These are phyloP conservation scores for Acer yangbiense DNA, from an alignment of 345 rosid species.

Conservation along the genomic window DNA sequence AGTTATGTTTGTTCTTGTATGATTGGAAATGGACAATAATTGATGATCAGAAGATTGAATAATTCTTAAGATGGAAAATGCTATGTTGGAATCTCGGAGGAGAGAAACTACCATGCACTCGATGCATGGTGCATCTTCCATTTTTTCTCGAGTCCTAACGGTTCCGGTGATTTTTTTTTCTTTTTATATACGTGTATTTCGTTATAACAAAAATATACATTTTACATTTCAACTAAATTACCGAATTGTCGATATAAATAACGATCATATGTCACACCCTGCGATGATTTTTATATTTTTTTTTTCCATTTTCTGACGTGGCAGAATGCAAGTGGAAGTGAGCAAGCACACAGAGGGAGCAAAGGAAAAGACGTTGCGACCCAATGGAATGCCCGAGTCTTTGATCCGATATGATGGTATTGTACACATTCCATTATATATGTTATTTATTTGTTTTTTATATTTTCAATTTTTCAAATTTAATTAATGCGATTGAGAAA, in stretches of 20 bases:
- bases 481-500: no score
- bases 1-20: background rate
- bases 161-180: no score
- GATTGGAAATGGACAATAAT: slow-evolving; percentile 14
- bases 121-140: no score
- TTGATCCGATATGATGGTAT: slow-evolving; percentile 92
- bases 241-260: no score
- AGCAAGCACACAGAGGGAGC: slow-evolving; percentile 92
- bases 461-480: background rate
- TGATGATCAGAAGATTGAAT: background rate
- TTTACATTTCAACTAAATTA: no score
- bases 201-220: no score
- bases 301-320: slow-evolving; percentile 7
- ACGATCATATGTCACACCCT: no score
- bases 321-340: slow-evolving; percentile 99
- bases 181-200: no score
- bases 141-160: no score
- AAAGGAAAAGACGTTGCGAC: slow-evolving; percentile 78
- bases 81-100: background rate
- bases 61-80: background rate
- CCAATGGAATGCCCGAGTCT: slow-evolving; percentile 96
- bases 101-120: no score
- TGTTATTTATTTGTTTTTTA: background rate
- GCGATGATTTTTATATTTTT: no score
- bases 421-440: background rate